These are phyloP conservation scores for Schizonepeta tenuifolia DNA, from an alignment of 257 asterid species.

Conservation along the genomic window DNA sequence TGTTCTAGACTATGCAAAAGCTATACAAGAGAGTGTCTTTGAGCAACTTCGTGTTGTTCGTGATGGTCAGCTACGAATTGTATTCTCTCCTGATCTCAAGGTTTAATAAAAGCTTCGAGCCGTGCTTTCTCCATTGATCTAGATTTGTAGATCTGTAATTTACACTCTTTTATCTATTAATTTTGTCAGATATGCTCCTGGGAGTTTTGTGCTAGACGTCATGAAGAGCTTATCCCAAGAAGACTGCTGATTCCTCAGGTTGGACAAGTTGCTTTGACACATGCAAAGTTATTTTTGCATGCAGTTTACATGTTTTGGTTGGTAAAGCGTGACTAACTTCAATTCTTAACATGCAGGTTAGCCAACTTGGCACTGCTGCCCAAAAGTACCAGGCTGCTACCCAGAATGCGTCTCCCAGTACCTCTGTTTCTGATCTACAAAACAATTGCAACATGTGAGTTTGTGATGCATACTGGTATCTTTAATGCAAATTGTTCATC, in stretches of 20 bases:
- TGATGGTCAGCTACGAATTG: slow-evolving; percentile 97
- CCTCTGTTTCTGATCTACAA: slow-evolving; percentile 82
- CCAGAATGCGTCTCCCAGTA: slow-evolving; percentile 65
- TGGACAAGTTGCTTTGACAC: slow-evolving; percentile 1
- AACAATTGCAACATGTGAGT: slow-evolving; percentile 94
- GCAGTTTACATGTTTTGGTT: background rate
- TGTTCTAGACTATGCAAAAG: slow-evolving; percentile 92
- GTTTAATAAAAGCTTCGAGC: slow-evolving; percentile 39
- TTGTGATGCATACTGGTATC: slow-evolving; percentile 25
- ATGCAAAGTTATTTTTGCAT: background rate
- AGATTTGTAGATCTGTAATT: slow-evolving; percentile 23
- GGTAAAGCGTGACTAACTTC: slow-evolving; percentile 14
- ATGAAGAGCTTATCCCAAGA: slow-evolving; percentile 96
- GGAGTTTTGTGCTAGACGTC: slow-evolving; percentile 99
- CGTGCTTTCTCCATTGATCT: slow-evolving; percentile 19
- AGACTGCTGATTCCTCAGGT: slow-evolving; percentile 97
- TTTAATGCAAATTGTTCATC: slow-evolving; percentile 1
- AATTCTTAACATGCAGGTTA: slow-evolving; percentile 57
- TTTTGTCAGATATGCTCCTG: slow-evolving; percentile 84
- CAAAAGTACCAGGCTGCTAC: slow-evolving; percentile 94
- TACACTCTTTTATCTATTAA: slow-evolving; percentile 19
- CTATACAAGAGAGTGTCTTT: slow-evolving; percentile 96
- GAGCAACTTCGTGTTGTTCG: slow-evolving; percentile 99
- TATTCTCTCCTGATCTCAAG: slow-evolving; percentile 95
- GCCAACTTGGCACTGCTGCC: slow-evolving; percentile 96